phyloP scores from a whole-genome alignment of 345 rosid genomes.

The Syzygium aromaticum region DNA sequence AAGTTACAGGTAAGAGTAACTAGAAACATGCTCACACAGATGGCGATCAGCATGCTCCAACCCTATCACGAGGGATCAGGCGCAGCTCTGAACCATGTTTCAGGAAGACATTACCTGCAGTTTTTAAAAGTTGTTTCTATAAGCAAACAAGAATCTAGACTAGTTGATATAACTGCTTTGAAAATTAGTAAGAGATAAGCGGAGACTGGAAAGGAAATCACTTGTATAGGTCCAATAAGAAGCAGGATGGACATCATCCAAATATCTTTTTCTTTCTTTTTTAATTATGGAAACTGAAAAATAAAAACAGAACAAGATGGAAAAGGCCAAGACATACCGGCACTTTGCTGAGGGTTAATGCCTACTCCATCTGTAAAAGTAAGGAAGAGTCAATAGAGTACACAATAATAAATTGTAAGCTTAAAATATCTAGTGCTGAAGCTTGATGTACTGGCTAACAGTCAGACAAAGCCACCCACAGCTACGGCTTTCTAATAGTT shows the following conservation, averaged over 20 bases:
- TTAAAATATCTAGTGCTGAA: not conserved
- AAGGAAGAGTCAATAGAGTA: not conserved
- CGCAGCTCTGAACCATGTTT: conserved; percentile 96
- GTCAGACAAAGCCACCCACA: not conserved
- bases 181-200: not conserved
- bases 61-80: conserved; percentile 92
- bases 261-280: not conserved
- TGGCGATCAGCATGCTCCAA: conserved; percentile 30
- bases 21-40: not conserved
- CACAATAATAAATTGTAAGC: not conserved
- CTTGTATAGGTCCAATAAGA: not conserved
- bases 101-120: conserved; percentile 84
- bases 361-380: conserved; percentile 86
- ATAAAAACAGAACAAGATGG: not conserved
- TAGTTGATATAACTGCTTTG: not conserved
- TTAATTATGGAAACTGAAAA: not conserved
- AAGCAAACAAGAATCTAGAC: not conserved
- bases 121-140: not conserved
- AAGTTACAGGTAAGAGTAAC: not conserved
- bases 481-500: not conserved
- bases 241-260: not conserved
- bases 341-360: conserved; percentile 96
- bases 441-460: not conserved
- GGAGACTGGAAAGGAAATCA: not conserved
- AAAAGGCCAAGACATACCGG: conserved; percentile 39